Evolutionary conservation across 2,329 filamentous ascomycete genomes (phyloP).

Genomic region (Ascochyta pisi): DNA sequence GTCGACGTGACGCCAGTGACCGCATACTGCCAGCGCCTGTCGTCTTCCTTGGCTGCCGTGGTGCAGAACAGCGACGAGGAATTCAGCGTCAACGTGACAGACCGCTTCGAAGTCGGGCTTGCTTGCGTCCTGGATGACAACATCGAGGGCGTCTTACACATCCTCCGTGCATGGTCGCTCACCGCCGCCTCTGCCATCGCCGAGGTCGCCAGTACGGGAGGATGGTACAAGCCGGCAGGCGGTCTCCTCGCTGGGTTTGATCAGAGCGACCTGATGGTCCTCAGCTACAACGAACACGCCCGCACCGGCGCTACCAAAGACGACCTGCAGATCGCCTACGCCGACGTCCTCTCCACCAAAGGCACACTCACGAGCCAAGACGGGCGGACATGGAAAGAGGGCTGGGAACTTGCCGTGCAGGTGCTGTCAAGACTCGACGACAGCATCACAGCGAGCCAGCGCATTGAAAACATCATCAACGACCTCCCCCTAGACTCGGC

Average conservation of each 20-base stretch:
- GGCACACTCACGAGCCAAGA: slow-evolving; percentile 50
- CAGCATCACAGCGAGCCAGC: slow-evolving; percentile 71
- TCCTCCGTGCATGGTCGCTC: slow-evolving; percentile 81
- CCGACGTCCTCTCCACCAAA: slow-evolving; percentile 64
- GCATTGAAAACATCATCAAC: slow-evolving; percentile 76
- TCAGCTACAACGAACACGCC: slow-evolving; percentile 63
- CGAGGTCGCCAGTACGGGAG: slow-evolving; percentile 82
- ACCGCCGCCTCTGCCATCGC: slow-evolving; percentile 78
- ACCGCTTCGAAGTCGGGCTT: slow-evolving; percentile 79
- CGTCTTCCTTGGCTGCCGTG: slow-evolving; percentile 70
- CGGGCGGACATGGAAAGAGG: slow-evolving; percentile 59
- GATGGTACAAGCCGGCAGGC: slow-evolving; percentile 71
- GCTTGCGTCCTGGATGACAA: slow-evolving; percentile 86
- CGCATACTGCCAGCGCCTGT: slow-evolving; percentile 76
- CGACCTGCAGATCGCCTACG: slow-evolving; percentile 78
- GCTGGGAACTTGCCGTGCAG: slow-evolving; percentile 89
- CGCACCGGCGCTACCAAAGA: slow-evolving; percentile 70
- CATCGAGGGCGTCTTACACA: slow-evolving; percentile 73
- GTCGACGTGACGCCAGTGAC: slow-evolving; percentile 64
- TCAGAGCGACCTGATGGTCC: slow-evolving; percentile 82
- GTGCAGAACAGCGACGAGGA: slow-evolving; percentile 69
- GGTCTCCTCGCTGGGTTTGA: slow-evolving; percentile 73
- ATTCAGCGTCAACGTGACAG: slow-evolving; percentile 78
- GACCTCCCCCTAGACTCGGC: slow-evolving; percentile 75
- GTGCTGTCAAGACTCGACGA: slow-evolving; percentile 84